These are phyloP conservation scores for Hemileccinum rubropunctum DNA, from an alignment of 768 basidiomycete genomes.

Conservation along the genomic window DNA sequence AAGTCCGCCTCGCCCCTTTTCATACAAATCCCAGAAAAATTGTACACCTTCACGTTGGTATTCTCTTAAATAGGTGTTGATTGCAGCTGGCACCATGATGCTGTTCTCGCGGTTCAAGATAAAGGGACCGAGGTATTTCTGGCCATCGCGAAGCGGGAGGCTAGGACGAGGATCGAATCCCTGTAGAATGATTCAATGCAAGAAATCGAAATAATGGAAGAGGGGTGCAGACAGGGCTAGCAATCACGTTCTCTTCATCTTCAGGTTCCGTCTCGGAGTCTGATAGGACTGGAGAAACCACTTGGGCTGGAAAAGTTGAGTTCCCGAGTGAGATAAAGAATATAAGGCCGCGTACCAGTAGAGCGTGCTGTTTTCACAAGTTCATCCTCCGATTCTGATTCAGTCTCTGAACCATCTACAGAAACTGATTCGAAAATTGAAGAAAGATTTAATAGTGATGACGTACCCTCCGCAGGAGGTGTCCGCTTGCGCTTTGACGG, in stretches of 20 bases:
- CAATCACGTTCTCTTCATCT: conserved; percentile 32
- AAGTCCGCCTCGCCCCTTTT: conserved; percentile 67
- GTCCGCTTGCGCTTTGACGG: conserved; percentile 19
- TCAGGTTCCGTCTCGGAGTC: conserved; percentile 48
- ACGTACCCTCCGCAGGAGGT: conserved; percentile 17
- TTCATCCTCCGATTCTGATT: conserved; percentile 42
- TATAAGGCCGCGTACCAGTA: conserved; percentile 17
- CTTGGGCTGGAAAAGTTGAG: not conserved
- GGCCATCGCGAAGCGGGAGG: conserved; percentile 47
- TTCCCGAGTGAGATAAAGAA: not conserved
- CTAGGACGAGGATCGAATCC: conserved; percentile 49
- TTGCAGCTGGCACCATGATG: conserved; percentile 58
- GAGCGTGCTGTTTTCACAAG: conserved; percentile 4
- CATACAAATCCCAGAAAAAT: conserved; percentile 78
- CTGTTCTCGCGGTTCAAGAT: conserved; percentile 46
- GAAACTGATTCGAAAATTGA: not conserved
- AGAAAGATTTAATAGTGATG: not conserved
- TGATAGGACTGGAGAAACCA: conserved; percentile 5
- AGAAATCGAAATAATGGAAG: not conserved
- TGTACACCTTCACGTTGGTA: conserved; percentile 87
- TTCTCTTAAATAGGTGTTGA: conserved; percentile 84
- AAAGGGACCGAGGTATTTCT: conserved; percentile 43
- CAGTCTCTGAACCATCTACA: conserved; percentile 43
- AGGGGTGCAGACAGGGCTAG: conserved; percentile 28
- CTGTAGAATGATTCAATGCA: conserved; percentile 24